Evolutionary conservation across 768 basidiomycete species (phyloP).

Genomic region (Podaxis sp.): DNA sequence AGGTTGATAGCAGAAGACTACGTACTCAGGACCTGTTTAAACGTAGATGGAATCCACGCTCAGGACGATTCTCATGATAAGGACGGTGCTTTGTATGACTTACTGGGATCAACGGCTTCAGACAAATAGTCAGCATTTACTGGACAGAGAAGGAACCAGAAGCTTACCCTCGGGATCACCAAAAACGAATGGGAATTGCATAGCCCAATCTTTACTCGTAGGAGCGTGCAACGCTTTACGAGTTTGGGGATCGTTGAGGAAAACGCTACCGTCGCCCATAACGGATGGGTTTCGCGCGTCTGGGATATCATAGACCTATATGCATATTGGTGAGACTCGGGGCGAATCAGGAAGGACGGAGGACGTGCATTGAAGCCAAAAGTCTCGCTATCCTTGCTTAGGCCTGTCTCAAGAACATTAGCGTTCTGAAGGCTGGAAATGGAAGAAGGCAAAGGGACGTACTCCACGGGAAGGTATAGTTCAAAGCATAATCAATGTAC

Average conservation of each 20-base stretch:
- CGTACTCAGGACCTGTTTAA: constrained; percentile 33
- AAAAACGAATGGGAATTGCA: constrained; percentile 38
- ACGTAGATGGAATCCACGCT: not conserved
- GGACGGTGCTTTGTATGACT: constrained; percentile 13
- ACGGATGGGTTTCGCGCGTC: constrained; percentile 56
- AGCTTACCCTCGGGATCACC: constrained; percentile 33
- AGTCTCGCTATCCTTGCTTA: constrained; percentile 29
- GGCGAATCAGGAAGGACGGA: not conserved
- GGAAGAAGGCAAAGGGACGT: constrained; percentile 19
- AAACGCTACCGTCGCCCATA: constrained; percentile 49
- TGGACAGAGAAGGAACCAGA: not conserved
- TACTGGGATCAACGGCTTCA: constrained; percentile 38
- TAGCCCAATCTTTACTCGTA: constrained; percentile 49
- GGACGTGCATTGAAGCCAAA: constrained; percentile 38
- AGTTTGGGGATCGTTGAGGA: constrained; percentile 63
- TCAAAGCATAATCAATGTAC: constrained; percentile 70
- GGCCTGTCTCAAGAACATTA: constrained; percentile 17
- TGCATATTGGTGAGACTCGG: not conserved
- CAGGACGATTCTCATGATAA: not conserved
- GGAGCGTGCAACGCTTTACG: constrained; percentile 69
- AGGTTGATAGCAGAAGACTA: not conserved
- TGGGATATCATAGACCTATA: constrained; percentile 52
- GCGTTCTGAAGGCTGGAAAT: not conserved
- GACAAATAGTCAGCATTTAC: not conserved
- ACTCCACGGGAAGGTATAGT: constrained; percentile 70